Evolutionary conservation across 1,284 basidiomycete genomes (phyloP), one percentile per base, ranked within the genome.

Genomic region (Anthracocystis setariae): DNA sequence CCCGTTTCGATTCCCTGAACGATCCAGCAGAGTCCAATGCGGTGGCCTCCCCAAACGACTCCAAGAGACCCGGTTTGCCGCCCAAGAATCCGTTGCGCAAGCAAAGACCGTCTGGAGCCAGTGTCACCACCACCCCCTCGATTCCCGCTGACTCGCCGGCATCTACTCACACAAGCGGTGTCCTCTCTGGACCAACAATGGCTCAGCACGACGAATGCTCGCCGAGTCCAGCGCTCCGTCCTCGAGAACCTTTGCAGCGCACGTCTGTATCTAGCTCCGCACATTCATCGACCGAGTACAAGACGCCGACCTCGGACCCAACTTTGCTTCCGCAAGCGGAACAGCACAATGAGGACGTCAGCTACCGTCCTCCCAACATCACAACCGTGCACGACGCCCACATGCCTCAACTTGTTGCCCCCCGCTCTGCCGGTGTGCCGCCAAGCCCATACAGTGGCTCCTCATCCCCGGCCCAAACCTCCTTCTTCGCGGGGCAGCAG

Each of bases 41-140:
- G 5, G 33, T 25, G 12, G 33, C 35, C 8, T 57, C 61, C 5
- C 57, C 57, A 2, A 27, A 18, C 42, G 62, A 58, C 7, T 25
- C 39, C 3, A 54, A 25, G 45, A 46, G 55, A 27, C 70, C 70
- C 7, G 70, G 70, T 3, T 40, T 73, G 15, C 70, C 70, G 12
- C 70, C 70, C 4, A 73, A 73, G 50, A 73, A 73, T 44, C 70
- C 70, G 12, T 50, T 73, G 2, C 70, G 70, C 12, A 68, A 58
- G 17, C 65, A 68, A n/a, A 44, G 60, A 24, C 69, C 69, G 7
- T 55, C 67, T 4, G 49, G 18, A 17, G 45, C 58, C 18, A 67
- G 64, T 35, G 49, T 44, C 32, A 27, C 29, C 29, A 39, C 40
- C 21, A 60, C 64, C 5, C 64, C 64, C 7, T 61, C 49, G 4